Conservation (phyloP, 768 basidiomycete genomes). For the Termitomyces sp. region DNA sequence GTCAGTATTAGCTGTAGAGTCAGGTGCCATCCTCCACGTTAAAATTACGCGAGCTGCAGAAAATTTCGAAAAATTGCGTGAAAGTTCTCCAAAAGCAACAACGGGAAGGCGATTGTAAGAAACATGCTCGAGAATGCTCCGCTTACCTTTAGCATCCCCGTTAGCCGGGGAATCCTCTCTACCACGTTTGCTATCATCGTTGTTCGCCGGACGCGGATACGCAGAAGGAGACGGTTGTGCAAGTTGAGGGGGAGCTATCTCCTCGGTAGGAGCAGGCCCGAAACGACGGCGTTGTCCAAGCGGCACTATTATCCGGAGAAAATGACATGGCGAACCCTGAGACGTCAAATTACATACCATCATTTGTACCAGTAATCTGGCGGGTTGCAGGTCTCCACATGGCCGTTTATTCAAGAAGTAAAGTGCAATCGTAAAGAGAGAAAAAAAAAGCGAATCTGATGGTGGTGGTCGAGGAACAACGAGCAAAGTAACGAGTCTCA, state of each 20-base stretch:
- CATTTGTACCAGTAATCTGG: slow-evolving; percentile 90
- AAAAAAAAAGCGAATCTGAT: slow-evolving; percentile 17
- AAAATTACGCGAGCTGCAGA: slow-evolving; percentile 17
- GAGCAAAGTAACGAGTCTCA: slow-evolving; percentile 17
- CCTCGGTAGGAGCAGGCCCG: slow-evolving; percentile 82
- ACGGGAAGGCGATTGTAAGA: slow-evolving; percentile 8
- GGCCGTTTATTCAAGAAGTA: slow-evolving; percentile 33
- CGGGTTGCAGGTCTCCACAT: slow-evolving; percentile 91
- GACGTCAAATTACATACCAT: slow-evolving; percentile 50
- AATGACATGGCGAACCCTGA: slow-evolving; percentile 12
- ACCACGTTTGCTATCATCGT: slow-evolving; percentile 53
- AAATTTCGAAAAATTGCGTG: slow-evolving; percentile 15
- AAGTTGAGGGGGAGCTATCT: slow-evolving; percentile 75
- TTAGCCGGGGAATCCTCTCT: slow-evolving; percentile 63
- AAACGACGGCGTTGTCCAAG: slow-evolving; percentile 88
- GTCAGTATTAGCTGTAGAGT: slow-evolving; percentile 36
- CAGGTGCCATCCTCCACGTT: slow-evolving; percentile 23
- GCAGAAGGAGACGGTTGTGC: slow-evolving; percentile 86
- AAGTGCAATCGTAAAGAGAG: slow-evolving; percentile 14
- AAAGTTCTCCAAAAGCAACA: slow-evolving; percentile 16
- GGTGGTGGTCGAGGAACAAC: slow-evolving; percentile 27
- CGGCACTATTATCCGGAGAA: slow-evolving; percentile 46
- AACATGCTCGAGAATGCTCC: slow-evolving; percentile 11
- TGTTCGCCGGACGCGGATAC: slow-evolving; percentile 62
- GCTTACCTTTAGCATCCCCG: slow-evolving; percentile 75